These are phyloP conservation scores for Pyrus communis DNA, from an alignment of 306 rosid species.

Conservation along the genomic window DNA sequence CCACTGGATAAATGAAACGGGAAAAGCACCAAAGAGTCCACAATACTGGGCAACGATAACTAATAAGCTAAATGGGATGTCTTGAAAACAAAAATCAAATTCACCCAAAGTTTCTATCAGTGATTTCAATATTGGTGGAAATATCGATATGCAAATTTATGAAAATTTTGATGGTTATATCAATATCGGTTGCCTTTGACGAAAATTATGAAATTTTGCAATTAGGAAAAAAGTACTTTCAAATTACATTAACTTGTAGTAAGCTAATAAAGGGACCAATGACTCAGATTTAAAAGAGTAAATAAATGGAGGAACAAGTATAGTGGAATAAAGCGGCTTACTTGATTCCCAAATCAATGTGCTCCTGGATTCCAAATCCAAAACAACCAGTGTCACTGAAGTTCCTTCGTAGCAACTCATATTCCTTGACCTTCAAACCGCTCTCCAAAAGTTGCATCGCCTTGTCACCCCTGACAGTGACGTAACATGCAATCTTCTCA, in stretches of 20 bases:
- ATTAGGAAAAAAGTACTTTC: not conserved
- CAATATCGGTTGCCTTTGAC: too few relatives aligned
- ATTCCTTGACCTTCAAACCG: constrained; percentile 80
- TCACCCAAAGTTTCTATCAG: not conserved
- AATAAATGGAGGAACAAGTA: not conserved
- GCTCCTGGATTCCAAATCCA: constrained; percentile 89
- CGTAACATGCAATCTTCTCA: constrained; percentile 89
- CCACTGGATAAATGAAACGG: not conserved
- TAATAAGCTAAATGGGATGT: not conserved
- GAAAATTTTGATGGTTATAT: too few relatives aligned
- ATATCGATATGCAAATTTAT: too few relatives aligned
- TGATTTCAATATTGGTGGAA: too few relatives aligned
- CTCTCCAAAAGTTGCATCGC: constrained; percentile 87
- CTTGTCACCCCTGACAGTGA: constrained; percentile 81
- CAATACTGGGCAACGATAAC: not conserved
- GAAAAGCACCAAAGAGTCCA: not conserved
- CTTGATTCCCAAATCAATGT: constrained; percentile 81
- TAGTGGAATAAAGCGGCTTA: constrained; percentile 18
- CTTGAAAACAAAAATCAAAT: not conserved
- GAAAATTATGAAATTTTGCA: too few relatives aligned
- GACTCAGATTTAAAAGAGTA: not conserved
- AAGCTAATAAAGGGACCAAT: not conserved
- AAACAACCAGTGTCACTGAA: constrained; percentile 83
- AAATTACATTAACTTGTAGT: not conserved
- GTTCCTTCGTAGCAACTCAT: constrained; percentile 69